These are phyloP conservation scores for Lentithecium fluviatile DNA, from an alignment of 495 filamentous ascomycete genomes.

Conservation along the genomic window DNA sequence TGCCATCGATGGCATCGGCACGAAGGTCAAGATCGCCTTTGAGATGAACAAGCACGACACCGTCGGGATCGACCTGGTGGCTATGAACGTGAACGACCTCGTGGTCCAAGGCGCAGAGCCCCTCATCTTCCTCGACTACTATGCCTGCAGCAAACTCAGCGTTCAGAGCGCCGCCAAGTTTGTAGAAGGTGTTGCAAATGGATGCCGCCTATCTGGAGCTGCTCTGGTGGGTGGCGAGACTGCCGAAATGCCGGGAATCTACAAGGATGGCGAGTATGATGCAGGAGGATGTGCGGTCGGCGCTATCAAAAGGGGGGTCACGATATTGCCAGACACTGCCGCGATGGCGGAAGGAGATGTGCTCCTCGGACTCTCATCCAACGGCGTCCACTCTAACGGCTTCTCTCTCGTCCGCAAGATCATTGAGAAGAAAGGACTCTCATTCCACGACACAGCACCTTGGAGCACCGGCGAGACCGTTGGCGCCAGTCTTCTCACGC, in stretches of 20 bases:
- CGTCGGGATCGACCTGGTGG: constrained; percentile 90
- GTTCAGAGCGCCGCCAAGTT: constrained; percentile 74
- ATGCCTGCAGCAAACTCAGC: constrained; percentile 82
- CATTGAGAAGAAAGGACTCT: constrained; percentile 66
- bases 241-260: constrained; percentile 95
- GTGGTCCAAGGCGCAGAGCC: constrained; percentile 93
- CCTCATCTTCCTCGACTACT: constrained; percentile 94
- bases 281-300: constrained; percentile 86
- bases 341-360: constrained; percentile 80
- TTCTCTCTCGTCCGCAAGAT: constrained; percentile 92
- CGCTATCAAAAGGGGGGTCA: constrained; percentile 62
- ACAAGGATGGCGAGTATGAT: constrained; percentile 79
- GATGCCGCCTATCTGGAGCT: constrained; percentile 77
- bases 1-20: constrained; percentile 94
- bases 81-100: constrained; percentile 98
- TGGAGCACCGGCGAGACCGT: constrained; percentile 59
- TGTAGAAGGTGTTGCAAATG: constrained; percentile 80
- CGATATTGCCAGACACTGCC: constrained; percentile 70
- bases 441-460: constrained; percentile 67
- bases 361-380: constrained; percentile 77
- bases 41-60: constrained; percentile 84
- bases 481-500: constrained; percentile 70
- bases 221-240: constrained; percentile 95
- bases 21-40: constrained; percentile 93
- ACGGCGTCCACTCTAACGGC: constrained; percentile 89